Evolutionary conservation across 371 early-diverging fungal genomes (phyloP), one percentile per base, ranked within the genome.

Genomic region (Syncephalastrum sp.): DNA sequence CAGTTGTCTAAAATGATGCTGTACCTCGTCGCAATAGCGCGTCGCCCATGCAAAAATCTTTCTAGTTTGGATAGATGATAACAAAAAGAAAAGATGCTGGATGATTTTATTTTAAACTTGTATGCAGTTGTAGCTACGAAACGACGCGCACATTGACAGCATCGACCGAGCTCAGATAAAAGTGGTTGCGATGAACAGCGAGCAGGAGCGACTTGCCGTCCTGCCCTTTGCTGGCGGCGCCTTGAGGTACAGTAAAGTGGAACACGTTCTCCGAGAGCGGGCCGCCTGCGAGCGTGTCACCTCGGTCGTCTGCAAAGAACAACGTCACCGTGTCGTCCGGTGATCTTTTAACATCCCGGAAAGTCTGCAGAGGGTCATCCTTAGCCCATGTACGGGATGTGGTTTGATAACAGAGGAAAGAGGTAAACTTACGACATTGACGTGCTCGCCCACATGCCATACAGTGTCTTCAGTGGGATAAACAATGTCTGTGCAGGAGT

Each of bases 181-280:
- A 14, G 43, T 70, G 52, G 15, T 52, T 16, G 44, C 75, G 56
- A 53, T 61, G 64, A 6, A 74, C 72, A 42, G 71, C 75, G n/a
- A 71, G n/a, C 13, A 74, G 43, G 10, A 71, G 55, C 1, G 75
- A 71, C 13, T 60, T 64, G 1, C 53, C 58, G 23, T 46, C 53
- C 1, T 21, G 21, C 21, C 38, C 17, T 19, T 54, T 54, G 24
- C 64, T 69, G 2, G 61, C 24, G 8, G 71, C 71, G 6, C 55
- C 51, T 17, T 55, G 33, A 2, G 69, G 70, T 7, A 74, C 71
- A 23, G 49, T 43, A 47, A 74, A 74, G 24, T 41, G 16, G 38
- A 74, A 74, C 3, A 56, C 57, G 23, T 29, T 52, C 2, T 54
- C n/a, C 12, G 43, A 29, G 7, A 74, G 43, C 10, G 63, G 57